phyloP scores from a whole-genome alignment of 116 monocot species.

The Trichopus zeylanicus region DNA sequence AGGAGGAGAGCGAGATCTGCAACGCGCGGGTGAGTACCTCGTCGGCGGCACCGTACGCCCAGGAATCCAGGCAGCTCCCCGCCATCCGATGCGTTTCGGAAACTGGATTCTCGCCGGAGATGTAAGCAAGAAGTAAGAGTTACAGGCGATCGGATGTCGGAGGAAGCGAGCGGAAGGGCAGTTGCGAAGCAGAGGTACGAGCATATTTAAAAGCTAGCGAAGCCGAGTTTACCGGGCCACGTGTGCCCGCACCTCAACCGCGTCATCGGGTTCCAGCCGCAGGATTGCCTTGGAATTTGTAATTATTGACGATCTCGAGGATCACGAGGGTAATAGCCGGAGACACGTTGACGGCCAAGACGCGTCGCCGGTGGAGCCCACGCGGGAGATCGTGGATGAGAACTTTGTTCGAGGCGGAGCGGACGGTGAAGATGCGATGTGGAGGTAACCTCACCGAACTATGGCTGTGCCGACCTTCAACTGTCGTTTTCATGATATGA shows the following conservation, averaged over 20 bases:
- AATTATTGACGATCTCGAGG: not conserved
- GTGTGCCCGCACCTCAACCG: not conserved
- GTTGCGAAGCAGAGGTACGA: too few species aligned
- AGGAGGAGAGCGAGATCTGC: conserved; percentile 41
- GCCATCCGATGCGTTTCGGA: not conserved
- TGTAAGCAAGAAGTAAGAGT: too few species aligned
- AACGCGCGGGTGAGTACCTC: conserved; percentile 48
- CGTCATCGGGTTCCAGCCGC: too few species aligned
- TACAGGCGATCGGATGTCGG: not conserved
- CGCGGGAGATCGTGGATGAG: not conserved
- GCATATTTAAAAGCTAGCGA: not conserved
- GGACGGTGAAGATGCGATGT: too few species aligned
- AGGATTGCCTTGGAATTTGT: too few species aligned
- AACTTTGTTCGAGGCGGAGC: not conserved
- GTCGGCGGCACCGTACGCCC: conserved; percentile 9
- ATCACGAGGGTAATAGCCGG: not conserved
- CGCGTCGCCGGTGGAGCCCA: not conserved
- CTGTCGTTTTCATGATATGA: too few species aligned
- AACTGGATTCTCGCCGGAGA: not conserved
- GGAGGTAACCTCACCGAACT: too few species aligned
- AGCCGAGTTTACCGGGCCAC: not conserved
- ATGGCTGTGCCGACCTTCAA: too few species aligned
- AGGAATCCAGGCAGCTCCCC: not conserved
- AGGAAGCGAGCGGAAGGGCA: too few species aligned
- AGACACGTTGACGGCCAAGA: not conserved